Base-by-base conservation (phyloP, 768 basidiomycete species). In the Amanita pallidorosea region DNA sequence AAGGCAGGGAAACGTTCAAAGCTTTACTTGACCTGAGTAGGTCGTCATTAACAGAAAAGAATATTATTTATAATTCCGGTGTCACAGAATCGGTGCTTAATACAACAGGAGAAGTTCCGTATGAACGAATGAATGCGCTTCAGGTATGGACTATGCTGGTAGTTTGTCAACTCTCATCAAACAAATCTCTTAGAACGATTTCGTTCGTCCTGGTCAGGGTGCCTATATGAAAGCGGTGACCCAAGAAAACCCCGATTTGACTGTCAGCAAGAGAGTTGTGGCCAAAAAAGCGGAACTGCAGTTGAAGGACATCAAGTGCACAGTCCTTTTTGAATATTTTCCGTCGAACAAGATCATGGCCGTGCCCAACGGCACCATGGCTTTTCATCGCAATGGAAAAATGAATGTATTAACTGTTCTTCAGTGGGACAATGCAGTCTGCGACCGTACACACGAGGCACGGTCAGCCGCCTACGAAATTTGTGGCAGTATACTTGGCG, bases 191-290 rank as follows among this genome's bases (percentile, higher is more conserved):
- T 51, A 75, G 75, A 75, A 78, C 58, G 41, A 57, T 6, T 54
- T 56, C 29, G 59, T 63, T 9, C 50, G 17, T 5, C 71, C 64
- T 53, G 74, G 76, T 5, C 57, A 56, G 29, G 65, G 68, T 20
- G 56, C 59, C 31, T 76, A 77, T 57, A 59, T 71, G 61, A 77
- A 72, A 60, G 70, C 73, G 34, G 56, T 67, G n/a, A 61, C 65
- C 13, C 67, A 66, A 12, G 62, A 56, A 22, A 53, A 55, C 7
- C 65, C 64, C 13, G 54, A 64, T 45, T 58, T 58, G 41, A 47
- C 53, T 13, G 59, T 63, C 27, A 64, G 64, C 27, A 46, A 48
- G 31, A 52, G 60, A 44, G 63, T 65, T 4, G 65, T 70, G 50
- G 56, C 63, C 18, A 62, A 59, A 38, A 55, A 65, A 20, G 55